Evolutionary conservation across 805 yeast genomes (phyloP), one percentile per base, ranked within the genome.

Genomic region (Brettanomyces sp.): DNA sequence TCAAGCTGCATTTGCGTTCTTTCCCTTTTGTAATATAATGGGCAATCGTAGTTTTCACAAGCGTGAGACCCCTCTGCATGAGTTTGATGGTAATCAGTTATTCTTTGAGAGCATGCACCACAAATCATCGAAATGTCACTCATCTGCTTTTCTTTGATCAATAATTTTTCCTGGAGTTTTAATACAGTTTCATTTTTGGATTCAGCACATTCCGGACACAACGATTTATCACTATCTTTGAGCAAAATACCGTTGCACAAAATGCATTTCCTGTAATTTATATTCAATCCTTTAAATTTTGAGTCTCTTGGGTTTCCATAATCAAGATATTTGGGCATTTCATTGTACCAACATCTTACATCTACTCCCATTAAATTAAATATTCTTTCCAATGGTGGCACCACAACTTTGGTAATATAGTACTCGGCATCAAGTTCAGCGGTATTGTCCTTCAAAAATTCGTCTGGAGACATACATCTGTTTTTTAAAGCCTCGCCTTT

Each of bases 361-460:
- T 88, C 84, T 3, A 85, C 93, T 0, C 99, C 99, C 47, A 88
- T 64, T 12, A 91, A 63, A 54, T 80, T 84, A 62, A 93, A 85
- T 2, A 91, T 67, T 48, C 99, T 67, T 51, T 87, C 95, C 45
- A 93, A 64, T 0, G 99, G 98, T 2, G 99, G 98, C 7, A 91
- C 78, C 41, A 93, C 63, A 2, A 87, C 87, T 56, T 86, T 83
- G 3, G 76, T 75, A 42, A 93, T 88, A 62, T 93, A 93, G 58
- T 93, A 93, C 36, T 85, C 88, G 21, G 82, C 72, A 56, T 93
- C 99, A 18, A 93, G 60, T 41, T 69, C 73, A 46, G 73, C 58
- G 3, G 43, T 47, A 51, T 58, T 39, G 49, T 55, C 59, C 1
- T 63, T 55, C n/a, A 90, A 58, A 49, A 82, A 77, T 33, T 81